These are phyloP conservation scores for Polyplosphaeria fusca DNA, from an alignment of 495 filamentous ascomycete genomes.

Conservation along the genomic window DNA sequence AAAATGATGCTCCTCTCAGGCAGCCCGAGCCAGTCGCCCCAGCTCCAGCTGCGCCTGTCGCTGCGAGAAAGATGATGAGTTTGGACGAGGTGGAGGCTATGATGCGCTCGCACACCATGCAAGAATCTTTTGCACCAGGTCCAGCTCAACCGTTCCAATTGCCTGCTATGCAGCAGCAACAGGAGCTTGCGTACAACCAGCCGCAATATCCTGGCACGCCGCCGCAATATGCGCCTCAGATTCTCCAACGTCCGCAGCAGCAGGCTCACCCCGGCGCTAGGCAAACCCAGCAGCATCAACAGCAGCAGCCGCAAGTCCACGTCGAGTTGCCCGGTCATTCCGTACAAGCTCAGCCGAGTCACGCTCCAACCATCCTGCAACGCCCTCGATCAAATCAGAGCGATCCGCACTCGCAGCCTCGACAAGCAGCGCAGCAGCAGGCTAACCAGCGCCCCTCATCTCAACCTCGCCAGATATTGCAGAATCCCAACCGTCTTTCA, in stretches of 20 bases:
- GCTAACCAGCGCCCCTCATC: slow-evolving; percentile 44
- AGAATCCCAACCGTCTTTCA: slow-evolving; percentile 48
- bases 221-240: slow-evolving; percentile 33
- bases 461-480: slow-evolving; percentile 49
- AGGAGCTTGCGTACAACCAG: slow-evolving; percentile 17
- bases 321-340: slow-evolving; percentile 45
- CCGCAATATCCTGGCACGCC: slow-evolving; percentile 9
- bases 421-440: slow-evolving; percentile 33
- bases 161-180: slow-evolving; percentile 6
- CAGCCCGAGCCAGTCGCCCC: slow-evolving; percentile 18
- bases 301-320: slow-evolving; percentile 4
- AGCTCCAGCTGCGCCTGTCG: slow-evolving; percentile 13
- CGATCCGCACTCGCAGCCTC: slow-evolving; percentile 19
- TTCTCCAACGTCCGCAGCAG: slow-evolving; percentile 42
- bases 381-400: slow-evolving; percentile 45
- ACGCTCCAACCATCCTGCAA: slow-evolving; percentile 50
- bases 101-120: slow-evolving; percentile 69
- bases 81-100: slow-evolving; percentile 96
- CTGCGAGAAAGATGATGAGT: slow-evolving; percentile 79
- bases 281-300: neutral
- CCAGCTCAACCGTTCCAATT: slow-evolving; percentile 33
- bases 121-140: slow-evolving; percentile 37
- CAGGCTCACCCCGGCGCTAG: neutral
- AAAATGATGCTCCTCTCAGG: slow-evolving; percentile 41
- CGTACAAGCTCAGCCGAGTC: slow-evolving; percentile 31